Evolutionary conservation across 495 filamentous ascomycete genomes (phyloP), one percentile per base, ranked within the genome.

Genomic region (Saxispiralis lemnorum): DNA sequence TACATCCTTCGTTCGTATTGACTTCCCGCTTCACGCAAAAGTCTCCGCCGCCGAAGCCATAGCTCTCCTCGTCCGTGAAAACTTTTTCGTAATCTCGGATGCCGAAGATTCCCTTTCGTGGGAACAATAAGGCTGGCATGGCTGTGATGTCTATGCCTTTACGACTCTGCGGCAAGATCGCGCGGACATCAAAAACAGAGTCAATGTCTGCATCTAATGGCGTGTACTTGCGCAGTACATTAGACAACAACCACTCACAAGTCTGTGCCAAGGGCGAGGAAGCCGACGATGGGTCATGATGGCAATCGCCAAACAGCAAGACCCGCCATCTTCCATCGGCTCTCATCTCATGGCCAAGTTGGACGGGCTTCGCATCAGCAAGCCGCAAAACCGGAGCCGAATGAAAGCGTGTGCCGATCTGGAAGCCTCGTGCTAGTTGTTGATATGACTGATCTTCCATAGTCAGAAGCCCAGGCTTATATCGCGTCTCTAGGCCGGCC

Each of bases 1-100:
- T 51, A 41, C 72, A 75, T 0, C 81, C 80, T n/a, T 56, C 59
- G 38, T 69, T 63, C 19, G 51, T 55, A 53, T 80, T 65, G 9
- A 85, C 68, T 0, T 76, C 81, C 41, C 73, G 79, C 2, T 64
- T 68, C 16, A 63, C 60, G 53, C 83, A 83, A 0, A 76, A 77
- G 43, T 74, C 57, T 0, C 76, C 78, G 35, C 45, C 45, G 13
- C 50, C 50, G 45, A 71, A 63, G 0, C 66, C 69, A 49, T 71
- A 68, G 40, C 65, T 71, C 47, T 54, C 59, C 46, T 73, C 74
- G 53, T 84, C 79, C 20, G 70, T 76, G 56, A 75, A 81, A 12
- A 80, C 66, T 53, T 75, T 76, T 33, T 71, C 66, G 43, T 79
- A 82, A 46, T 78, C 76, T 20, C 49, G 45, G 12, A 53, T 41